These are phyloP conservation scores for Glycine tomentella DNA, from an alignment of 306 rosid genomes.

Conservation along the genomic window DNA sequence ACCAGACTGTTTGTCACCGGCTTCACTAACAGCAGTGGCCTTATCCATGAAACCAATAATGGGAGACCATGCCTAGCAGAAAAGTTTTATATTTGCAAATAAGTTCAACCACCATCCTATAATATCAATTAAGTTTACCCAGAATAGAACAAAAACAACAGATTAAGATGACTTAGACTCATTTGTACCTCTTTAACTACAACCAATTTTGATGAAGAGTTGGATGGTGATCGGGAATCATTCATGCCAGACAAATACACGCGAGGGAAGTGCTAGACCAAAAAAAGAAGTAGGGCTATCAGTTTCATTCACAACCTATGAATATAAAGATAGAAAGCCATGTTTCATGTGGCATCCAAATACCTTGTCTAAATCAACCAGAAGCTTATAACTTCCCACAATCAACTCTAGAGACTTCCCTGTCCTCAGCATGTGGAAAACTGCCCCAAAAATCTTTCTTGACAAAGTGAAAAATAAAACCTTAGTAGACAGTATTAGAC, in stretches of 20 bases:
- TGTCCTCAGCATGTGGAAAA: conserved; percentile 53
- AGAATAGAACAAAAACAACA: conserved; percentile 20
- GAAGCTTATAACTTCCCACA: conserved; percentile 55
- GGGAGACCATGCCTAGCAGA: conserved; percentile 79
- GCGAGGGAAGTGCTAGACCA: conserved; percentile 69
- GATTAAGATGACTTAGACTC: conserved; percentile 22
- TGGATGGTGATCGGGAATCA: conserved; percentile 42
- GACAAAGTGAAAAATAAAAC: conserved; percentile 9
- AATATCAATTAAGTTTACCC: conserved; percentile 7
- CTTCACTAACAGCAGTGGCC: conserved; percentile 49
- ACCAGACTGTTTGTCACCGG: conserved; percentile 42
- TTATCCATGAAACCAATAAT: conserved; percentile 52
- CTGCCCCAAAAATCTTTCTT: conserved; percentile 48
- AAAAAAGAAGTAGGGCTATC: neutral
- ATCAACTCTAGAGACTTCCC: conserved; percentile 55
- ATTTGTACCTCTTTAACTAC: conserved; percentile 71
- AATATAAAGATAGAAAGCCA: conserved; percentile 5
- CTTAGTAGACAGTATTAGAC: conserved; percentile 22
- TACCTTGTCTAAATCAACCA: conserved; percentile 81
- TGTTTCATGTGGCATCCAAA: neutral
- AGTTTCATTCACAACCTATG: conserved; percentile 34
- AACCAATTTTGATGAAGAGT: conserved; percentile 50
- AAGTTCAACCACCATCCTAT: conserved; percentile 31
- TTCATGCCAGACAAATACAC: conserved; percentile 52
- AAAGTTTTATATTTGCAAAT: conserved; percentile 14